Evolutionary conservation across 768 basidiomycete species (phyloP).

Genomic region (Tylopilus subfusipes): DNA sequence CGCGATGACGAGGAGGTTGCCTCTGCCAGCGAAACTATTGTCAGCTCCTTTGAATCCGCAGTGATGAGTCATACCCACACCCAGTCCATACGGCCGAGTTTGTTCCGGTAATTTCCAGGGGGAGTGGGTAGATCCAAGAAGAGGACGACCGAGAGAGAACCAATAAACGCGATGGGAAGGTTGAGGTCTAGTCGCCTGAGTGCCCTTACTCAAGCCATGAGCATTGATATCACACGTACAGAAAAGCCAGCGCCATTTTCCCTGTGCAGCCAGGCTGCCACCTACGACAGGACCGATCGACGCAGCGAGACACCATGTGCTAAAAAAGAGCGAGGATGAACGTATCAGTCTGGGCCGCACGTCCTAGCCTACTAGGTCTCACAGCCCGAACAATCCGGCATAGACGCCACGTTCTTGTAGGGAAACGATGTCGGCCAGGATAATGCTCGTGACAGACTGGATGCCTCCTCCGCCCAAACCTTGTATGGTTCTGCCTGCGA

Average conservation of each 20-base stretch:
- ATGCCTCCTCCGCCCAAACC: conserved; percentile 38
- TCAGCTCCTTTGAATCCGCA: not conserved
- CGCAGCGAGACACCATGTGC: conserved; percentile 34
- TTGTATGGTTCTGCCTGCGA: conserved; percentile 29
- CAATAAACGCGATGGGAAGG: conserved; percentile 33
- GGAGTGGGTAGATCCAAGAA: conserved; percentile 35
- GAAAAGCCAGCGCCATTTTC: conserved; percentile 43
- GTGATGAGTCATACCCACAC: conserved; percentile 26
- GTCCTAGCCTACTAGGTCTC: not conserved
- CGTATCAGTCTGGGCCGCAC: not conserved
- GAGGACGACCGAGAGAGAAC: conserved; percentile 20
- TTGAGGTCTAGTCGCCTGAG: conserved; percentile 34
- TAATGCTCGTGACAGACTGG: conserved; percentile 34
- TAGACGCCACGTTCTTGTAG: conserved; percentile 40
- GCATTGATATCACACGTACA: conserved; percentile 23
- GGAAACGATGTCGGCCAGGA: conserved; percentile 42
- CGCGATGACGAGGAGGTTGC: conserved; percentile 33
- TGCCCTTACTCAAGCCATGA: not conserved
- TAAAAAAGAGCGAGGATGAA: not conserved
- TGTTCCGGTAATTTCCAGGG: conserved; percentile 28
- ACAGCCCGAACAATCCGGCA: conserved; percentile 25
- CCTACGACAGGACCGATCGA: conserved; percentile 35
- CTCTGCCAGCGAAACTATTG: conserved; percentile 21
- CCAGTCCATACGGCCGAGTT: conserved; percentile 38
- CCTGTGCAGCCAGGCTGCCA: conserved; percentile 32